Percentiles rank a stretch among this genome's conserved stretches.
Conservation (phyloP, 225 moss, liverwort and hornwort species). For the Straminergon stramineum region DNA sequence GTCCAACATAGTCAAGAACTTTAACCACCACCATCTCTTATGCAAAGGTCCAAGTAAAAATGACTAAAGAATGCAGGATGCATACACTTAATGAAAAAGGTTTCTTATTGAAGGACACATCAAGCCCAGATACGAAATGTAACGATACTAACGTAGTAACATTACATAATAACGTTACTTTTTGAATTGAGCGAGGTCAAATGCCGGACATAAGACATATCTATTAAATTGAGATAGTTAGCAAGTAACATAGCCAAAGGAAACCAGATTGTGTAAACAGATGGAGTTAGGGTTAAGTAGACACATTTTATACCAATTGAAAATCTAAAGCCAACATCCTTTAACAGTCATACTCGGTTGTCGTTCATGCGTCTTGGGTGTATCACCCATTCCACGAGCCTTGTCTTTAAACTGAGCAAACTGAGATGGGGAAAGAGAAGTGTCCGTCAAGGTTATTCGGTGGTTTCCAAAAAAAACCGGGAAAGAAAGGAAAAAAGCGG, state of each 20-base stretch:
- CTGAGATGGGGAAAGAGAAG: background rate
- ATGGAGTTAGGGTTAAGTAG: background rate
- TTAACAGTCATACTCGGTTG: background rate
- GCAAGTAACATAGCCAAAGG: background rate
- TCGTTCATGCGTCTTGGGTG: background rate
- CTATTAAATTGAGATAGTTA: background rate
- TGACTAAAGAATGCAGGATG: background rate
- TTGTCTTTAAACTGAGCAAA: background rate
- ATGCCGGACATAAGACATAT: background rate
- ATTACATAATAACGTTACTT: background rate
- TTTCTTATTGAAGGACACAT: background rate
- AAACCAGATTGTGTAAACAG: background rate
- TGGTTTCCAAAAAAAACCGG: background rate
- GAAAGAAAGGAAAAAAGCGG: too few relatives aligned
- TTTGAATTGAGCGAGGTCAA: background rate
- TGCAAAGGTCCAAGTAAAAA: background rate
- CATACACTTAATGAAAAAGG: background rate
- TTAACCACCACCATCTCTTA: background rate
- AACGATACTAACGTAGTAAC: background rate
- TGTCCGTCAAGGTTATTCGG: background rate
- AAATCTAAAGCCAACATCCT: background rate
- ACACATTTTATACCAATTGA: too few relatives aligned
- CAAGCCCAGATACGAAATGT: background rate
- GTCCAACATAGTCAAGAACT: background rate
- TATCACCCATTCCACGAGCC: background rate